Base-by-base conservation (phyloP, 2,329 filamentous ascomycete species). In the Aureobasidium sp. region DNA sequence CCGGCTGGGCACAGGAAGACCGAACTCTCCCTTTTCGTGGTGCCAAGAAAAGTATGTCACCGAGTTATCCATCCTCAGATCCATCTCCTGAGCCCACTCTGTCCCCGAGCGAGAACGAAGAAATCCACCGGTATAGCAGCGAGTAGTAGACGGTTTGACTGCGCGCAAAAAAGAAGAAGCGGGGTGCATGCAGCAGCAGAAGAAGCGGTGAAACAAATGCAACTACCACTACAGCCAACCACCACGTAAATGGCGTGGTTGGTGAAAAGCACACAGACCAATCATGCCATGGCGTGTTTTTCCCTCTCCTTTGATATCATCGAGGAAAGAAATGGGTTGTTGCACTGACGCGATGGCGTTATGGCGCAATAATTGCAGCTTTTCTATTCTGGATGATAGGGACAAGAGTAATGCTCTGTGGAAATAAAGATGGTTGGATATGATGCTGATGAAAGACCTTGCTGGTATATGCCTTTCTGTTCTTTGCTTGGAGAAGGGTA, bases 281-380 rank as follows among this genome's bases (percentile, higher is more conserved):
- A 54, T 42, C 50, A 54, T 42, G 50, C 50, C 50, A 54, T 54
- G n/a, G 50, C 50, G 50, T 54, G 50, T 30, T 36, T 27, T 48
- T 25, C 9, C 21, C 9, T 51, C 37, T 37, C 21, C 21, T 21
- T 21, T 21, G 21, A 21, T 21, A 21, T 21, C 21, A 21, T 21
- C 21, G 21, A 39, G 32, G 16, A 21, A 9, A 45, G 41, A 45
- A 9, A 21, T 45, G 21, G 21, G 21, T 21, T 21, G 21, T 21
- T 21, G 21, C 21, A 21, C 21, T 21, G 21, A 21, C 21, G 21
- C 21, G 21, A 21, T 21, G 21, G 13, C 13, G 36, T 14, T n/a
- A 41, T 42, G 50, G 50, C 49, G 34, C 16, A 49, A 49, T 32
- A 11, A 7, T 34, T 50, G n/a, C 5, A 21, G 21, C 21, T 21